Evolutionary conservation across 2,329 filamentous ascomycete genomes (phyloP).

Genomic region (Fusarium albosuccineum): DNA sequence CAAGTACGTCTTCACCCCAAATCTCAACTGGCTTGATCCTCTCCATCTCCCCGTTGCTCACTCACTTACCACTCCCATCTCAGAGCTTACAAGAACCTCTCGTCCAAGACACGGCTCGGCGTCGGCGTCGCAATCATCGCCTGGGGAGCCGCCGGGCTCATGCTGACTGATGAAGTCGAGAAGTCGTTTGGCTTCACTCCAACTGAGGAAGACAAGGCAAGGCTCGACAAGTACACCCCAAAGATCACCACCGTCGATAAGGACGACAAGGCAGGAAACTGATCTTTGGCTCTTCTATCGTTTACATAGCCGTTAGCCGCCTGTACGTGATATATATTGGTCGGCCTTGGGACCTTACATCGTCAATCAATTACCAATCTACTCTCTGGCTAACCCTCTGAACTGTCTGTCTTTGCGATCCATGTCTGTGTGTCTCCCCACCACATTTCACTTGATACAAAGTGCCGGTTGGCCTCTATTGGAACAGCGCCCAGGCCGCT

Average conservation of each 20-base stretch:
- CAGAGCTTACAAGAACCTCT: conserved; percentile 79
- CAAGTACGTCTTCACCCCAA: conserved; percentile 3
- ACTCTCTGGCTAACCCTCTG: not conserved
- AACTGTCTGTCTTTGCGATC: too few species aligned
- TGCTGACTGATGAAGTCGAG: conserved; percentile 79
- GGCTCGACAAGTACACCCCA: conserved; percentile 72
- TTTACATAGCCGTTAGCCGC: too few species aligned
- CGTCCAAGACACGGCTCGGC: conserved; percentile 76
- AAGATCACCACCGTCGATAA: conserved; percentile 72
- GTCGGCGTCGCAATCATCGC: conserved; percentile 81
- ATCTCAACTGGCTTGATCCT: not conserved
- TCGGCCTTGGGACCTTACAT: not conserved
- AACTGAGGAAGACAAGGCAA: conserved; percentile 78
- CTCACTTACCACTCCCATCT: conserved; percentile 12
- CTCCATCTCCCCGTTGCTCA: not conserved
- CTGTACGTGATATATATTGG: too few species aligned
- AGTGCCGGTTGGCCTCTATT: too few species aligned
- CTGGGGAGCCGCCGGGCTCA: conserved; percentile 82
- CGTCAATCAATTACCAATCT: not conserved
- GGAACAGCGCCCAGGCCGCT: too few species aligned
- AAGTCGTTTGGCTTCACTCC: conserved; percentile 79
- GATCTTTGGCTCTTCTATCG: not conserved
- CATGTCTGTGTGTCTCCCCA: too few species aligned
- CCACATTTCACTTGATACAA: too few species aligned
- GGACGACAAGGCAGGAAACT: conserved; percentile 31